Conservation (phyloP, 768 basidiomycete genomes). For the Collybiopsis luxurians region DNA sequence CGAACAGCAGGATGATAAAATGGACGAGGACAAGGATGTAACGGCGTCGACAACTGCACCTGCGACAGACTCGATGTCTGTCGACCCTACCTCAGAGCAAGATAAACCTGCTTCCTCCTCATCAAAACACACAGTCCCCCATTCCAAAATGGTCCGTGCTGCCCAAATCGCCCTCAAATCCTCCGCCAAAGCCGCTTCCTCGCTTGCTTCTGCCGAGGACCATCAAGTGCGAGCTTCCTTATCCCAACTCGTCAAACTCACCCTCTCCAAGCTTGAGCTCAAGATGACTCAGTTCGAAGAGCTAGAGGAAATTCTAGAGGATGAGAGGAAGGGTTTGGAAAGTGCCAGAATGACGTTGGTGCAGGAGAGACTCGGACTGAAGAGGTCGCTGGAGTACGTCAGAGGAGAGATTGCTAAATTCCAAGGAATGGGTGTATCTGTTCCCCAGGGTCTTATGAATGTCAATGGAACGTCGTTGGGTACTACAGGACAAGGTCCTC, state of each 20-base stretch:
- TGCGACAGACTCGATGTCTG: conserved; percentile 41
- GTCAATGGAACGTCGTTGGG: conserved; percentile 26
- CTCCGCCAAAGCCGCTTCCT: conserved; percentile 79
- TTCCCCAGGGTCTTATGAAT: neutral
- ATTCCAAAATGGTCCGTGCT: conserved; percentile 76
- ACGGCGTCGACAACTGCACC: neutral
- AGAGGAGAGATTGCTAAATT: conserved; percentile 56
- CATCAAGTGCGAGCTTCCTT: conserved; percentile 74
- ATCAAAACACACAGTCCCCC: conserved; percentile 44
- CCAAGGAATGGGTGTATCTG: conserved; percentile 25
- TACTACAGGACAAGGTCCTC: conserved; percentile 41
- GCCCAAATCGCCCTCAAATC: conserved; percentile 87
- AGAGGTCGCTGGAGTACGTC: conserved; percentile 69
- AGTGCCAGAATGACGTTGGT: conserved; percentile 75
- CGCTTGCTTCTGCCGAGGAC: conserved; percentile 83
- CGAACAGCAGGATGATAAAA: conserved; percentile 34
- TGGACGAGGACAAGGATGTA: conserved; percentile 42
- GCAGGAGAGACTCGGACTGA: conserved; percentile 71
- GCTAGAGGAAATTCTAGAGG: conserved; percentile 87
- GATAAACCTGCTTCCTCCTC: conserved; percentile 24
- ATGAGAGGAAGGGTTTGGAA: conserved; percentile 85
- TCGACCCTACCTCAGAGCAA: conserved; percentile 31
- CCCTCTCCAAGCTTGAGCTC: conserved; percentile 83
- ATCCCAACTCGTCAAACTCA: conserved; percentile 81
- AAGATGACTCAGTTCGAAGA: conserved; percentile 96